Percentiles rank a stretch among this genome's conserved stretches.
These are phyloP conservation scores for Gnaphalium uliginosum DNA, from an alignment of 129 eudicot genomes.

Conservation along the genomic window DNA sequence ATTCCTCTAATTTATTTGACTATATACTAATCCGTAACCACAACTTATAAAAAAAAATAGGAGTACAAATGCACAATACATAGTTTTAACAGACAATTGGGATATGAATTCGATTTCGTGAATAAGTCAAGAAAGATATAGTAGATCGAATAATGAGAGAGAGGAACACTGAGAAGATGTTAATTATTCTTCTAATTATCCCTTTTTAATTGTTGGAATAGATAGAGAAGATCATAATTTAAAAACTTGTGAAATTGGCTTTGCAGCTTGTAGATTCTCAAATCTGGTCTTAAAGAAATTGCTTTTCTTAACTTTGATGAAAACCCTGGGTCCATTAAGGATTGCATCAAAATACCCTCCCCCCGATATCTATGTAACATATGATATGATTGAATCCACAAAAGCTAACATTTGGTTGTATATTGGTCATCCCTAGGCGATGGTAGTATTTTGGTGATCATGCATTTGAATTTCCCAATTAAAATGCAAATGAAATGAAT, in stretches of 20 bases:
- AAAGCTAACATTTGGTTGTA: constrained; percentile 4
- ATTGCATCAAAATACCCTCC: constrained; percentile 32
- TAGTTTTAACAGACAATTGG: no score
- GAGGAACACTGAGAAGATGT: no score
- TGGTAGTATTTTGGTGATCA: neutral
- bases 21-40: no score
- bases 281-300: constrained; percentile 46
- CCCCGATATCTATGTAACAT: neutral
- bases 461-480: neutral
- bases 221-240: constrained; percentile 18
- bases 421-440: constrained; percentile 3
- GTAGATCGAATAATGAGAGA: no score
- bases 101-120: no score
- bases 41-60: no score
- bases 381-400: neutral
- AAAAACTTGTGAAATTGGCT: constrained; percentile 27
- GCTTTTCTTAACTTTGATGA: constrained; percentile 40
- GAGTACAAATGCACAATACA: no score
- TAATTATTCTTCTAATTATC: no score
- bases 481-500: neutral
- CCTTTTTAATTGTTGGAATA: no score
- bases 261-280: constrained; percentile 51
- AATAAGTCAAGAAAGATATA: no score
- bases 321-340: constrained; percentile 9
- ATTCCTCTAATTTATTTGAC: no score